Percentiles rank a stretch among this genome's conserved stretches.
phyloP scores from a whole-genome alignment of 805 yeast genomes.

The Saccharomycopsis vini region DNA sequence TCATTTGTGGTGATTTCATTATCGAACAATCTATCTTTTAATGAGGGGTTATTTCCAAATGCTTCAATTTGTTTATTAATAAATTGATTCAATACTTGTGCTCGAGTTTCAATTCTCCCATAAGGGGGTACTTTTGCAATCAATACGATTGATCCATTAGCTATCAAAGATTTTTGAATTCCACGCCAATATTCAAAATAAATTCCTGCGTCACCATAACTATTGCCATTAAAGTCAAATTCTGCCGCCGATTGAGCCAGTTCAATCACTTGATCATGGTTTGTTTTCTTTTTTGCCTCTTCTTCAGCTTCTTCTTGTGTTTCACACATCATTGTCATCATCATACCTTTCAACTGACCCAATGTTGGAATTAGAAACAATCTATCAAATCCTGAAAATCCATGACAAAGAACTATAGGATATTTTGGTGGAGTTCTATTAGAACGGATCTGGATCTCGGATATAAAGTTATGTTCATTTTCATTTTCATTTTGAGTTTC shows the following conservation, averaged over 20 bases:
- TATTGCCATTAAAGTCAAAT: slow-evolving; percentile 20
- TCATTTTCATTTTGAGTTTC: no score
- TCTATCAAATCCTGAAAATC: slow-evolving; percentile 73
- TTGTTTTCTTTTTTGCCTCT: slow-evolving; percentile 18
- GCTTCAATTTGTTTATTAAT: slow-evolving; percentile 26
- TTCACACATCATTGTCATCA: no score
- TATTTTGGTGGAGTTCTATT: slow-evolving; percentile 43
- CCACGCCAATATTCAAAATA: slow-evolving; percentile 78
- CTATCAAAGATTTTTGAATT: slow-evolving; percentile 49
- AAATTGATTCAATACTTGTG: slow-evolving; percentile 43
- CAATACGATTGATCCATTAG: slow-evolving; percentile 57
- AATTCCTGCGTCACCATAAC: slow-evolving; percentile 30
- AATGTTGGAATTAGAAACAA: slow-evolving; percentile 36
- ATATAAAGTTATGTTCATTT: no score
- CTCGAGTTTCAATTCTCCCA: slow-evolving; percentile 65
- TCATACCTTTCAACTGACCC: slow-evolving; percentile 24
- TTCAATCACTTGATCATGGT: slow-evolving; percentile 10
- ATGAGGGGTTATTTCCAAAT: slow-evolving; percentile 7
- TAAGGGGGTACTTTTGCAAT: slow-evolving; percentile 78
- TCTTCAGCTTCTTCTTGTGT: slow-evolving; percentile 18
- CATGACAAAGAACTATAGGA: slow-evolving; percentile 81
- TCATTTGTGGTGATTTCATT: slow-evolving; percentile 6
- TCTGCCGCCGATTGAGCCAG: not conserved
- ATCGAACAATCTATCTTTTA: not conserved
- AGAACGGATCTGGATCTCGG: not conserved